phyloP scores from a whole-genome alignment of 768 basidiomycete species.

The Russula dissimulans region DNA sequence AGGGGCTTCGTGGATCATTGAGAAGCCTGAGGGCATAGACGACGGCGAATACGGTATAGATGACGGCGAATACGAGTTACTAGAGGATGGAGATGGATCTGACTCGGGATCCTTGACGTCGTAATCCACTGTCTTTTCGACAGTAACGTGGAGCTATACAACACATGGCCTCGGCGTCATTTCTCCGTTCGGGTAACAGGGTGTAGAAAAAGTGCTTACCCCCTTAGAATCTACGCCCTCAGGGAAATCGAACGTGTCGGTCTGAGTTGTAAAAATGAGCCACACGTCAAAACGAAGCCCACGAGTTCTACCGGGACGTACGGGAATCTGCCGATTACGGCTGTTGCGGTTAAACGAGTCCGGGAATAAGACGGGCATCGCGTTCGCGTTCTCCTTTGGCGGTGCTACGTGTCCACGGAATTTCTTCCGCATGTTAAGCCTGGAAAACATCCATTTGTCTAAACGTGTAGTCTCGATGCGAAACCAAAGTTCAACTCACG shows the following conservation, averaged over 20 bases:
- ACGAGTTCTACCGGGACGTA: not conserved
- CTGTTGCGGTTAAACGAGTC: conserved; percentile 1
- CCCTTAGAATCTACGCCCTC: not conserved
- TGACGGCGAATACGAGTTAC: not conserved
- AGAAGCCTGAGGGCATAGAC: not conserved
- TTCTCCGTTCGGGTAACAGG: not conserved
- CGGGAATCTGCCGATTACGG: not conserved
- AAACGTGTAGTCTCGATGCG: not conserved
- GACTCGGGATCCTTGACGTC: not conserved
- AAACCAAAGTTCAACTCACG: conserved; percentile 4
- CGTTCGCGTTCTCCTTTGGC: not conserved
- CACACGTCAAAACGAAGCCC: no score
- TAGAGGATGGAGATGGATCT: not conserved
- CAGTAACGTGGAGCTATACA: conserved; percentile 13
- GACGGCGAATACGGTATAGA: not conserved
- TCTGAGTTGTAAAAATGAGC: not conserved
- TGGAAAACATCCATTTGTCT: not conserved
- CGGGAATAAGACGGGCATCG: conserved; percentile 12
- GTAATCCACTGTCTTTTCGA: conserved; percentile 18
- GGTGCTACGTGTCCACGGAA: conserved; percentile 11
- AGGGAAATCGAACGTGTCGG: not conserved
- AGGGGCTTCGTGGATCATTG: not conserved
- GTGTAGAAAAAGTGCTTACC: not conserved
- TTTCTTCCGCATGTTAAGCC: conserved; percentile 14
- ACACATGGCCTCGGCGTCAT: not conserved